Evolutionary conservation across 2,329 filamentous ascomycete genomes (phyloP), one percentile per base, ranked within the genome.

Genomic region (Drechslera avenae): DNA sequence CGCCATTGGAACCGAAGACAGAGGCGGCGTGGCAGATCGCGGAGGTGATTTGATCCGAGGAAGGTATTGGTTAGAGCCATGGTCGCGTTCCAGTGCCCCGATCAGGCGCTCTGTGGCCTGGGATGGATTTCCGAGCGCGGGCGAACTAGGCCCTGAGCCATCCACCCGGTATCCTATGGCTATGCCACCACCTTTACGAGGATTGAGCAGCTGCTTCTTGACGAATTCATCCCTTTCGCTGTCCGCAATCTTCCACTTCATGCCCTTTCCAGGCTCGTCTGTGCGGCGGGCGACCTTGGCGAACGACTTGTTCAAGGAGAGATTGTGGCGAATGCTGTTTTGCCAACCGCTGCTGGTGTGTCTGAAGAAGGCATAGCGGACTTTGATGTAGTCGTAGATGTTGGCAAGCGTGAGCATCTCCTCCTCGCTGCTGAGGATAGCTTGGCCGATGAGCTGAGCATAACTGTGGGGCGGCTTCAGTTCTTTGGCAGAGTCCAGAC

Each of bases 381-480:
- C 85, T 76, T 87, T 94, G 68, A 99, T 97, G 76, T 88, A 97
- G 43, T 86, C 88, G 76, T 99, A 99, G 49, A 99, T 99, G 62
- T 90, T 92, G 64, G 88, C 89, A 39, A 99, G 76, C 3, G 94
- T 97, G 46, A 97, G 81, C 73, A 95, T 95, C 71, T 95, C 88
- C 52, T 96, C 91, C 1, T 85, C 80, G 2, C 88, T 92, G 30
- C 89, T 89, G 60, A 97, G 82, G 57, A 99, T 97, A 1, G 94
- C 94, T 75, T 97, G 94, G 0, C 91, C 94, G 59, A 99, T 99
- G 79, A 99, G 86, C 70, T 96, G 91, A 2, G 94, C 92, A 74
- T 99, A 99, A 73, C 93, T 97, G 73, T 90, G 96, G 37, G 92
- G 90, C 1, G 94, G 95, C 73, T 99, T 99, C 67, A 97, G 85